Conservation (phyloP, 2,329 filamentous ascomycete genomes). For the Hypocrella siamensis region DNA sequence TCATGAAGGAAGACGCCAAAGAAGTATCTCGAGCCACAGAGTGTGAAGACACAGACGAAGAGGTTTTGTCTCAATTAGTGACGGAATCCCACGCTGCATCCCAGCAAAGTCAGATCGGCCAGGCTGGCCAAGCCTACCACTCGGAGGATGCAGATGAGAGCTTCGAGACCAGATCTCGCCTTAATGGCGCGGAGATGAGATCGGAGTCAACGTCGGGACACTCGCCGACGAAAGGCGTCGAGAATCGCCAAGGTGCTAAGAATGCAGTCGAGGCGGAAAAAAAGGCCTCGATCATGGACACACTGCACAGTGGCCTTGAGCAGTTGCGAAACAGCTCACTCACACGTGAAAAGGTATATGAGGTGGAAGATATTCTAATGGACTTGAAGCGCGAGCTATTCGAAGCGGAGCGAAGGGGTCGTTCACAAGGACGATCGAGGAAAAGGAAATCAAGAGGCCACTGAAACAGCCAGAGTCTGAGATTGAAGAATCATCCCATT, state of each 20-base stretch:
- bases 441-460: constrained; percentile 5
- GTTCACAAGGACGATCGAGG: constrained; percentile 9
- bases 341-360: constrained; percentile 47
- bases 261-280: constrained; percentile 5
- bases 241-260: constrained; percentile 3
- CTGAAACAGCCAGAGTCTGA: too few relatives aligned
- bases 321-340: constrained; percentile 44
- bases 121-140: constrained; percentile 4
- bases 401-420: constrained; percentile 47
- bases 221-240: constrained; percentile 1
- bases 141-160: too few relatives aligned
- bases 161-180: too few relatives aligned
- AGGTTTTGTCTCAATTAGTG: constrained; percentile 24
- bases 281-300: constrained; percentile 13
- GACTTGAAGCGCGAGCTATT: constrained; percentile 62
- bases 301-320: constrained; percentile 27
- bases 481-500: too few relatives aligned
- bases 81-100: constrained; percentile 24
- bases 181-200: not conserved
- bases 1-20: not conserved
- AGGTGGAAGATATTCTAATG: constrained; percentile 66
- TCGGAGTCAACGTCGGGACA: not conserved
- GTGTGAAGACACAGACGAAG: constrained; percentile 22
- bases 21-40: constrained; percentile 8
- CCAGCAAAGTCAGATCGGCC: constrained; percentile 13